phyloP scores from a whole-genome alignment of 2,329 filamentous ascomycete genomes.

The Cladophialophora exuberans region DNA sequence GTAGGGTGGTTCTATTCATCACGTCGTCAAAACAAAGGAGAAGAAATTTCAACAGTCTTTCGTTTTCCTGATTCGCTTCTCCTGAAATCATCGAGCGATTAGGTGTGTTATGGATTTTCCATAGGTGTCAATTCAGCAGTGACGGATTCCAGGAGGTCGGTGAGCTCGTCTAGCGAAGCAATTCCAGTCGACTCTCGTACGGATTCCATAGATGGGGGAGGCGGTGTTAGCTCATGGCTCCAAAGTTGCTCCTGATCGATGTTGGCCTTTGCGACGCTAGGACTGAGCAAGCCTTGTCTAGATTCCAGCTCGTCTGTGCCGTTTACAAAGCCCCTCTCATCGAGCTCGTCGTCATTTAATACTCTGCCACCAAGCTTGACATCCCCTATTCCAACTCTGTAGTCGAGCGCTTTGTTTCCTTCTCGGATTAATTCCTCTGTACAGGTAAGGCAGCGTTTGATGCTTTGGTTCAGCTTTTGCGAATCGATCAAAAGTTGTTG shows the following conservation, averaged over 20 bases:
- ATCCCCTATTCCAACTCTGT: slow-evolving; percentile 77
- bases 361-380: slow-evolving; percentile 81
- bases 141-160: slow-evolving; percentile 11
- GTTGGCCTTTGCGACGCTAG: slow-evolving; percentile 24
- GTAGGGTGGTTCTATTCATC: too few species aligned
- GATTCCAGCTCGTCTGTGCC: slow-evolving; percentile 16
- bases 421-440: slow-evolving; percentile 90
- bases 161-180: slow-evolving; percentile 11
- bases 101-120: too few species aligned
- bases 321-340: slow-evolving; percentile 26
- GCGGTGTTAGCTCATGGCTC: neutral
- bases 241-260: slow-evolving; percentile 24
- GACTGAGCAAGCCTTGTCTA: slow-evolving; percentile 30
- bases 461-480: slow-evolving; percentile 92
- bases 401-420: slow-evolving; percentile 82
- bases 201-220: neutral
- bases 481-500: slow-evolving; percentile 85
- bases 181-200: slow-evolving; percentile 5
- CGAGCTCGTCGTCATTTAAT: slow-evolving; percentile 67
- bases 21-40: too few species aligned
- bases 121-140: slow-evolving; percentile 4
- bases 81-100: too few species aligned
- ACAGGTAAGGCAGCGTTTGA: slow-evolving; percentile 86
- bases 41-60: too few species aligned
- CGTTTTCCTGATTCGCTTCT: too few species aligned